Evolutionary conservation across 495 filamentous ascomycete genomes (phyloP), one percentile per base, ranked within the genome.

Genomic region (Penicillium taxi): DNA sequence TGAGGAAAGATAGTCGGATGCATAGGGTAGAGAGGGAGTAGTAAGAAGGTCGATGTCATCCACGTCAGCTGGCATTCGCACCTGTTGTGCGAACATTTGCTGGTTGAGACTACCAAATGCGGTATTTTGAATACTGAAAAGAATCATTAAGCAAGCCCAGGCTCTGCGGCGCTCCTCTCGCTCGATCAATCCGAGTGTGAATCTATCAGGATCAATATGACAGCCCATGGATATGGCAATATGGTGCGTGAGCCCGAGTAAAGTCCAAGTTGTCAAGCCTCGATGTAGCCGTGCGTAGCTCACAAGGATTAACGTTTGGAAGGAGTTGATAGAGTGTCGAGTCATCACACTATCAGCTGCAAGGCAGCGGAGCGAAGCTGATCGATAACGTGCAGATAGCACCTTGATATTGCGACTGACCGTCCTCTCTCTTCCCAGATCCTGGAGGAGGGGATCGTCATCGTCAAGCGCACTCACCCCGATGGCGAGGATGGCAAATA

Each of bases 171-270:
- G 55, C 29, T 70, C 64, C 40, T 72, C 67, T 4, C 60, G 61
- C 42, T 70, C 64, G 13, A 72, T 62, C 3, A 56, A 45, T 8
- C 60, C 59, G 0, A 72, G 53, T 5, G 42, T 40, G 20, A 70
- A 69, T 20, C 53, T 49, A 15, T 59, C 59, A n/a, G 64, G 65
- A 24, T 72, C 69, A 14, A 69, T 49, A 37, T 72, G 67, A 27
- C 66, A 69, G 20, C 65, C 66, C 55, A 71, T 62, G 0, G 63
- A 64, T 15, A 69, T 63, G 9, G 67, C 64, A 11, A 69, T 59
- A 39, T 72, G 66, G 19, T 68, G 58, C 0, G 69, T 65, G 16
- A 70, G 58, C 20, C 69, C 69, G 9, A 67, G 44, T 9, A 66
- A 34, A 21, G 55, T 64, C 61, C 62, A 70, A 9, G 58, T 63